Conservation (phyloP, 2,329 filamentous ascomycete species). For the Paecilomyces niveus region DNA sequence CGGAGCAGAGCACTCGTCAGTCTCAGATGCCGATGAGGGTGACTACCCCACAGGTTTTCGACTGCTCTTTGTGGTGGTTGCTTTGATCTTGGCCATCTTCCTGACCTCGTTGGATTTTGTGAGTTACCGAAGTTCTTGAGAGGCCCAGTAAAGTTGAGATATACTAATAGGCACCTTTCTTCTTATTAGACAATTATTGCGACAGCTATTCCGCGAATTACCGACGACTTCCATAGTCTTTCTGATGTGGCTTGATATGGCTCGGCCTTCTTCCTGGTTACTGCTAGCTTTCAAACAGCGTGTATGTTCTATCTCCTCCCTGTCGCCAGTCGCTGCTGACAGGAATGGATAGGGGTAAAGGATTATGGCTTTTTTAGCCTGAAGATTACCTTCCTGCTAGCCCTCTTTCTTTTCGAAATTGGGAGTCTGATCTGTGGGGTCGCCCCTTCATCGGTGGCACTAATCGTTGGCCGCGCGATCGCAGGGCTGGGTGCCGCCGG, state of each 20-base stretch:
- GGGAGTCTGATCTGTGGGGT: constrained; percentile 7
- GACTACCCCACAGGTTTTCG: not conserved
- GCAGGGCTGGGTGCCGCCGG: no score
- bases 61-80: not conserved
- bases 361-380: constrained; percentile 24
- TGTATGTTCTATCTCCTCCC: constrained; percentile 4
- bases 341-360: constrained; percentile 10
- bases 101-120: not conserved
- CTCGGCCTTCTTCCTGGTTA: constrained; percentile 33
- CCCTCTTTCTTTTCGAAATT: constrained; percentile 26
- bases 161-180: not conserved
- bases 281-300: constrained; percentile 9
- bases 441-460: no score
- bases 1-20: not conserved
- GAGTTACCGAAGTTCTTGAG: not conserved
- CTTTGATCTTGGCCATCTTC: not conserved
- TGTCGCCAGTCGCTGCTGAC: not conserved
- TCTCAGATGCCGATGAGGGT: not conserved
- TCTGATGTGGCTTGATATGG: constrained; percentile 36
- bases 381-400: constrained; percentile 22
- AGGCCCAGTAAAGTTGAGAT: not conserved
- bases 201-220: constrained; percentile 31
- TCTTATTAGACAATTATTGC: constrained; percentile 22
- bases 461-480: no score
- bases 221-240: constrained; percentile 27